Evolutionary conservation across 2,329 filamentous ascomycete genomes (phyloP).

Genomic region (Cytospora mali): DNA sequence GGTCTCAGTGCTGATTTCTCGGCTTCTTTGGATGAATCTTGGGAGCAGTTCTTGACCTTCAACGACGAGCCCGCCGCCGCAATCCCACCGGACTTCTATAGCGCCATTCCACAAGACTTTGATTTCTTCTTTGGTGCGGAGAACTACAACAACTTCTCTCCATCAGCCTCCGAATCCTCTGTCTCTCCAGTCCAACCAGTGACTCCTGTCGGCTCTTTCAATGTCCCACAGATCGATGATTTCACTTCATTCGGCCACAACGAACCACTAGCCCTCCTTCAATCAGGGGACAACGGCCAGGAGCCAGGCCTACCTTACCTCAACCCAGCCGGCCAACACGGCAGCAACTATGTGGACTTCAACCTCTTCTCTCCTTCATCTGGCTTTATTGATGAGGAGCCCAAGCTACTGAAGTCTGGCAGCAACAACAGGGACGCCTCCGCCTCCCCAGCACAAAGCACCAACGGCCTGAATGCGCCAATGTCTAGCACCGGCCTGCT

Average conservation of each 20-base stretch:
- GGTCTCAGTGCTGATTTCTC: constrained; percentile 10
- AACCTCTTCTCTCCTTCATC: constrained; percentile 57
- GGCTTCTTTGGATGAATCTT: constrained; percentile 17
- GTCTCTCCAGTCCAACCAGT: constrained; percentile 25
- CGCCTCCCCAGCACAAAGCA: not conserved
- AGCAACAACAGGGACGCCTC: constrained; percentile 18
- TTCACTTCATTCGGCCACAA: constrained; percentile 26
- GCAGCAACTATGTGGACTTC: constrained; percentile 56
- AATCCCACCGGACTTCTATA: constrained; percentile 22
- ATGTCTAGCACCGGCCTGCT: constrained; percentile 9
- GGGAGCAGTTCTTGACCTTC: constrained; percentile 27
- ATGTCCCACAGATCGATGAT: constrained; percentile 24
- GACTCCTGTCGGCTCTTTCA: constrained; percentile 19
- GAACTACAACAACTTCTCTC: constrained; percentile 14
- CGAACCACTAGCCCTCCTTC: constrained; percentile 28
- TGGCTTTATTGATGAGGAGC: constrained; percentile 53
- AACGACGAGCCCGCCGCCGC: constrained; percentile 15
- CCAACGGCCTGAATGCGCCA: constrained; percentile 4
- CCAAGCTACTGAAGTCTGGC: constrained; percentile 32
- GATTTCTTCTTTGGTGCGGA: constrained; percentile 25
- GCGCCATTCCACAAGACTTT: constrained; percentile 25
- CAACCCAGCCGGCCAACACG: constrained; percentile 38
- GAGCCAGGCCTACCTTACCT: constrained; percentile 46
- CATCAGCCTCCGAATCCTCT: constrained; percentile 19
- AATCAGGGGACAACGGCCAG: constrained; percentile 13